Evolutionary conservation across 768 basidiomycete species (phyloP).

Genomic region (Mrakia blollopis): DNA sequence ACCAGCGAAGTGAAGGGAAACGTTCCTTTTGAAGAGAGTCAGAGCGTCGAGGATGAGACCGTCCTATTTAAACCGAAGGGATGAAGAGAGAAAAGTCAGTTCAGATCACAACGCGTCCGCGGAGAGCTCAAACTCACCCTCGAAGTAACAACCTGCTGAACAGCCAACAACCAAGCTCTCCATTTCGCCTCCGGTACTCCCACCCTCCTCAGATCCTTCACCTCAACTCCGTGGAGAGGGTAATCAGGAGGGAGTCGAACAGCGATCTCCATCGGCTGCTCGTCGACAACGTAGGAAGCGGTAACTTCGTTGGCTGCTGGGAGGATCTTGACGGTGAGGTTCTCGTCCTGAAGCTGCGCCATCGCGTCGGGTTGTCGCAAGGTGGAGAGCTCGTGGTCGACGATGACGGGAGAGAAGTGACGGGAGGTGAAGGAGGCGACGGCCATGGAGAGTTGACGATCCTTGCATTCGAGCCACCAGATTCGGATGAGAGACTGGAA

Average conservation of each 20-base stretch:
- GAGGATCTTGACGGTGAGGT: slow-evolving; percentile 71
- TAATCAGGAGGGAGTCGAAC: slow-evolving; percentile 83
- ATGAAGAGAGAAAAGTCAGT: neutral
- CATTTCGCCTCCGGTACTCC: slow-evolving; percentile 86
- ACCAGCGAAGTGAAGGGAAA: slow-evolving; percentile 86
- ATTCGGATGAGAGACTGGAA: slow-evolving; percentile 62
- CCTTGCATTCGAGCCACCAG: slow-evolving; percentile 83
- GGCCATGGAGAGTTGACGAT: slow-evolving; percentile 74
- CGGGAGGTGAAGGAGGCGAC: slow-evolving; percentile 72
- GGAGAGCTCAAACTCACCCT: slow-evolving; percentile 56
- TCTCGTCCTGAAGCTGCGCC: slow-evolving; percentile 58
- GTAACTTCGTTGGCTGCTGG: slow-evolving; percentile 70
- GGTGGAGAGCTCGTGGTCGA: slow-evolving; percentile 71
- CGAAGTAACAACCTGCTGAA: slow-evolving; percentile 83
- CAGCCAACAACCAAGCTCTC: slow-evolving; percentile 87
- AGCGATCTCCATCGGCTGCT: slow-evolving; percentile 83
- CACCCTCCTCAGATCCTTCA: slow-evolving; percentile 74
- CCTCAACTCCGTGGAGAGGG: slow-evolving; percentile 80
- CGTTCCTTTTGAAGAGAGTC: slow-evolving; percentile 87
- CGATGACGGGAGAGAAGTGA: slow-evolving; percentile 77
- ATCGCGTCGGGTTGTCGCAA: slow-evolving; percentile 48
- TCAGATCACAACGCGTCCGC: neutral
- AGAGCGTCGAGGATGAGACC: slow-evolving; percentile 84
- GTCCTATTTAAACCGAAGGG: slow-evolving; percentile 53
- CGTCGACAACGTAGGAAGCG: slow-evolving; percentile 81